Evolutionary conservation across 2,329 filamentous ascomycete species (phyloP), one percentile per base, ranked within the genome.

Genomic region (Boeremia lycopersici): DNA sequence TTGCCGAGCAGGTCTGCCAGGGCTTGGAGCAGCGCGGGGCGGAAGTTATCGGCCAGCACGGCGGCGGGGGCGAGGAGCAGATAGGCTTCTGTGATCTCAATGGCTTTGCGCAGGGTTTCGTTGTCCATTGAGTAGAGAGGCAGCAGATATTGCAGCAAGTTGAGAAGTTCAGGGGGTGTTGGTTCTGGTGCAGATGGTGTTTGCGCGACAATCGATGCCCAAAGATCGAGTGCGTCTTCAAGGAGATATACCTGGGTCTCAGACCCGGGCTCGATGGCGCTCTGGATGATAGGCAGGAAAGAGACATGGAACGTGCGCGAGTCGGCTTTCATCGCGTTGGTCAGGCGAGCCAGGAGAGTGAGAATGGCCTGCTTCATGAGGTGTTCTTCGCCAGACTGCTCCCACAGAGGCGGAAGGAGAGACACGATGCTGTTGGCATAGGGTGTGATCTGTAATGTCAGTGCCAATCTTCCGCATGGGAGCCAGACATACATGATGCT

Each of bases 311-410:
- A 96, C 15, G 87, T 83, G 57, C 88, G 83, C 4, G 91, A 95
- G 9, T 89, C 84, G 11, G 84, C 82, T 55, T 89, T 91, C 85
- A 98, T 90, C 1, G 93, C 89, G 70, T 87, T 87, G n/a, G 96
- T 90, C 12, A 99, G 81, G 2, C 91, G 88, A 1, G 90, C 83
- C 46, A 98, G 86, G 34, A 98, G 89, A 2, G 89, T 90, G 53
- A 98, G 83, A 47, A 98, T 92, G 1, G 91, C 87, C 75, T 97
- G 93, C 75, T 98, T 98, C 81, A 97, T 89, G 74, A 98, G 85
- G 75, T 92, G 91, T 68, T 95, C 90, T 56, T 96, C 89, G 0
- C 88, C 91, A 2, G 90, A 91, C 46, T 88, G 85, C 56, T 90
- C 87, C 95, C 95, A 99, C 0, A 98, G 81, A 4, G 82, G 82